Conservation (phyloP, 2,329 filamentous ascomycete species). For the Penicillium sp. region DNA sequence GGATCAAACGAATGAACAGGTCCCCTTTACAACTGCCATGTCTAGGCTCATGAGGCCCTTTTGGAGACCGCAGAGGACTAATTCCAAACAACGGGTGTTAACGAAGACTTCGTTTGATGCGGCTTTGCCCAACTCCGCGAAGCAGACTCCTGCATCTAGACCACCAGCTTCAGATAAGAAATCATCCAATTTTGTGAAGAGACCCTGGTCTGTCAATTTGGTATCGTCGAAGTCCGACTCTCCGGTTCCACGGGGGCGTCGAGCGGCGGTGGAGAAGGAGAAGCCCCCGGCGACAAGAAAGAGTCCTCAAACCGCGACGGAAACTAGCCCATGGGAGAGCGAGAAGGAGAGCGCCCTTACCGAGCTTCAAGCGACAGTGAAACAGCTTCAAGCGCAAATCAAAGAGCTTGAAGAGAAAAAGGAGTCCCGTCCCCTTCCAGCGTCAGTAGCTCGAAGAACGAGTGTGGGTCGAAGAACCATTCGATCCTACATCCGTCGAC, state of each 20-base stretch:
- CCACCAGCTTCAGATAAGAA: neutral
- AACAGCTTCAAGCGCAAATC: neutral
- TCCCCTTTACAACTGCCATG: neutral
- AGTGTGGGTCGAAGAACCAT: neutral
- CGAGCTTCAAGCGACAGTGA: neutral
- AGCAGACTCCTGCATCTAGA: neutral
- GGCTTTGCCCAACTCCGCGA: neutral
- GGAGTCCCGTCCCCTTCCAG: neutral
- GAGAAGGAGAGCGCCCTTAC: neutral
- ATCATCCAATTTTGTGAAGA: neutral
- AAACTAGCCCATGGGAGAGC: neutral
- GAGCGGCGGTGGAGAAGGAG: neutral
- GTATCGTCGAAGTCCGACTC: neutral
- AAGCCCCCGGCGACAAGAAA: neutral
- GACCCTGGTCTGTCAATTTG: neutral
- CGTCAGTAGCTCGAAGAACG: neutral
- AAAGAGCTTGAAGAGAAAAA: neutral
- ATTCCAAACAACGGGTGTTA: neutral
- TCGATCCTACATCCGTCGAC: neutral
- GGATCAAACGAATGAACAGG: neutral
- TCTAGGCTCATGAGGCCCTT: neutral
- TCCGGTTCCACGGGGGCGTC: neutral
- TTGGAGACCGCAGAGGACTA: neutral
- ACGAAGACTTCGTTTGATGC: neutral
- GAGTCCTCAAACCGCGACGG: neutral